Percentiles rank a stretch among this genome's conserved stretches.
Conservation (phyloP, 768 basidiomycete genomes). For the Exidia glandulosa region DNA sequence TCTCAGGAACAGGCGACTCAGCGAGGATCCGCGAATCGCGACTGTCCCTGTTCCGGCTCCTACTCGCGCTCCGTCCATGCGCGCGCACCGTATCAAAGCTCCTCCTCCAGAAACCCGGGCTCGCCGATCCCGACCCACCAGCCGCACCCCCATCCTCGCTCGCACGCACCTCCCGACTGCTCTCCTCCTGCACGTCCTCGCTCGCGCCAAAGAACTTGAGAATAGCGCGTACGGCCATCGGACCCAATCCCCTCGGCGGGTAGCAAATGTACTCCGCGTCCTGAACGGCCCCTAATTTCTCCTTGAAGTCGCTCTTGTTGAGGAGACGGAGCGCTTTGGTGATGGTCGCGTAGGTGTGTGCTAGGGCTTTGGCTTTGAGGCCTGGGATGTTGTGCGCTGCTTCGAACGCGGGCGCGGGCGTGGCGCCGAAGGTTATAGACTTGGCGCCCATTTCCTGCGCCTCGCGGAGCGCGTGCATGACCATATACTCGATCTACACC, state of each 20-base stretch:
- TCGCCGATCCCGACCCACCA: neutral
- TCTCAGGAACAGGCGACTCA: too few species aligned
- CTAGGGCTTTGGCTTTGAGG: slow-evolving; percentile 34
- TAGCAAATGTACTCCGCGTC: slow-evolving; percentile 1
- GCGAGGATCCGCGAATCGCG: too few species aligned
- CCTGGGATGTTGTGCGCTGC: slow-evolving; percentile 34
- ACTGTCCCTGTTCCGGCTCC: neutral
- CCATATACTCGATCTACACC: slow-evolving; percentile 30
- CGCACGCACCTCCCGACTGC: neutral
- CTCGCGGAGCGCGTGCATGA: slow-evolving; percentile 35
- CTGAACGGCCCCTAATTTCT: neutral
- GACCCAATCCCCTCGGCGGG: neutral
- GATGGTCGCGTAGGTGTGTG: slow-evolving; percentile 25
- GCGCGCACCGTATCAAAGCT: neutral
- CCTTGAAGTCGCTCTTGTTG: neutral
- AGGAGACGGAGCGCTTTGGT: neutral
- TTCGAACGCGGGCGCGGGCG: slow-evolving; percentile 30
- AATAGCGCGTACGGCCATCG: neutral
- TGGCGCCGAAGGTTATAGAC: slow-evolving; percentile 36
- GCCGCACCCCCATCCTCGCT: neutral
- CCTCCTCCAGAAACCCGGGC: neutral
- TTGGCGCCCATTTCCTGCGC: slow-evolving; percentile 22
- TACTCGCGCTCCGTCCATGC: neutral
- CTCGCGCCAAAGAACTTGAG: slow-evolving; percentile 1
- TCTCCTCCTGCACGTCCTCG: neutral